A percentile compares a stretch with the other conserved stretches of the same genome.
Conservation (phyloP, 371 early-diverging fungal species). For the Chytridiales sp. region DNA sequence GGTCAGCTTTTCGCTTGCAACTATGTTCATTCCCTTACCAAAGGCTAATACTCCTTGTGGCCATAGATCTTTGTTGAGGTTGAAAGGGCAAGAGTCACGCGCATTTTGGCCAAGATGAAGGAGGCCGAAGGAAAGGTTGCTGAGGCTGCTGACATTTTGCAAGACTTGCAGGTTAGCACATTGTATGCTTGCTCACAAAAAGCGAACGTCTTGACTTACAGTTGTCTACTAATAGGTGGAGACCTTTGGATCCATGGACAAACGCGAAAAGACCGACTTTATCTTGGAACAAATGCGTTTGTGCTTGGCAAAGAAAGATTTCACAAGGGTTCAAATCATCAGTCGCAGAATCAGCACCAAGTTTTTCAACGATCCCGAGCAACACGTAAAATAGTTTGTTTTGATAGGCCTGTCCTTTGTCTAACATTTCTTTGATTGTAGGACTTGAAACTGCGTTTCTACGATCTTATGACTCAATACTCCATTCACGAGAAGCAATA, state of each 20-base stretch:
- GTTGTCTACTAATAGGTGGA: conserved; percentile 66
- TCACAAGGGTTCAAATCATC: conserved; percentile 86
- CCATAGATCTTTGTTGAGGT: conserved; percentile 93
- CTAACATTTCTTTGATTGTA: conserved; percentile 22
- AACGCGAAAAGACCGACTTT: conserved; percentile 96
- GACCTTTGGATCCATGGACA: conserved; percentile 98
- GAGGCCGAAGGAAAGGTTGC: conserved; percentile 87
- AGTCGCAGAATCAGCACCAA: conserved; percentile 90
- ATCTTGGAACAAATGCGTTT: conserved; percentile 97
- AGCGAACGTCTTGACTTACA: background rate
- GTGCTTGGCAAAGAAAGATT: conserved; percentile 88
- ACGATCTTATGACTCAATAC: conserved; percentile 92
- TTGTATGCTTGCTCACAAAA: background rate
- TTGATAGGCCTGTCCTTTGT: background rate
- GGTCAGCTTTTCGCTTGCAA: conserved; percentile 32
- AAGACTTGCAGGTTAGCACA: conserved; percentile 79
- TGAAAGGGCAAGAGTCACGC: conserved; percentile 92
- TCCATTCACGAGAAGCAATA: conserved; percentile 88
- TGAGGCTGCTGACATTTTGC: conserved; percentile 93
- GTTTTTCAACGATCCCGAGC: conserved; percentile 83
- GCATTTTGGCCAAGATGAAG: conserved; percentile 79
- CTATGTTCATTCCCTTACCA: conserved; percentile 11
- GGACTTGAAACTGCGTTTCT: conserved; percentile 93
- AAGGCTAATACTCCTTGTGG: background rate
- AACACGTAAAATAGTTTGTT: conserved; percentile 47